Evolutionary conservation across 345 rosid species (phyloP), one percentile per base, ranked within the genome.

Genomic region (Camelina laxa): DNA sequence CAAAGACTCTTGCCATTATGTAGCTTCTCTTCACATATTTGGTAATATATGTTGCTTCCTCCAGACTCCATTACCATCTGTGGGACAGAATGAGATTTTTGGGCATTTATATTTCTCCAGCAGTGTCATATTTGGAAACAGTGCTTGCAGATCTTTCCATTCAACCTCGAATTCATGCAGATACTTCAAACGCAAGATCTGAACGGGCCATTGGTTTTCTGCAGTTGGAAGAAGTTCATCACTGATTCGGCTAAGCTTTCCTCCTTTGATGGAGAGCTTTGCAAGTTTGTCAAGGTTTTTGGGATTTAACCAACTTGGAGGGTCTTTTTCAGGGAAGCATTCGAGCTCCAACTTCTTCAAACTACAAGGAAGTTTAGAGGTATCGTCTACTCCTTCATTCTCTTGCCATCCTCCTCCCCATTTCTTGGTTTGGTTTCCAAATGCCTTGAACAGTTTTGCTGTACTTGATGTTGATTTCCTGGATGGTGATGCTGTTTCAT

Each of bases 71-170:
- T 42, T 63, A 27, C 79, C 75, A 69, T 77, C 72, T 53, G 84
- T 74, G 12, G 85, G 87, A 67, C 81, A 84, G 69, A 76, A 68
- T 2, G 76, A 64, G 47, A 86, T 70, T 60, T 55, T 72, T 0
- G 84, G 84, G 51, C 87, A 86, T 2, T 77, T 36, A 22, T 61
- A 72, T 71, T 41, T 79, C 75, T 86, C 87, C 47, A 86, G 66
- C 62, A 76, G 65, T 6, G 1, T 7, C 67, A 86, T 54, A 0
- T 77, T 0, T 27, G 85, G 86, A 56, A 83, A 86, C 45, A 51
- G 22, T 9, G 1, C 33, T 16, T 7, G 56, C 78, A 84, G 8
- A 15, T 77, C 62, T 53, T 48, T 79, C 85, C 85, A 84, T 17
- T 70, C 70, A 16, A 57, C 65, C 69, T 75, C 56, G 35, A 84